Evolutionary conservation across 371 early-diverging fungal species (phyloP).

Genomic region (Nematocida parisii): DNA sequence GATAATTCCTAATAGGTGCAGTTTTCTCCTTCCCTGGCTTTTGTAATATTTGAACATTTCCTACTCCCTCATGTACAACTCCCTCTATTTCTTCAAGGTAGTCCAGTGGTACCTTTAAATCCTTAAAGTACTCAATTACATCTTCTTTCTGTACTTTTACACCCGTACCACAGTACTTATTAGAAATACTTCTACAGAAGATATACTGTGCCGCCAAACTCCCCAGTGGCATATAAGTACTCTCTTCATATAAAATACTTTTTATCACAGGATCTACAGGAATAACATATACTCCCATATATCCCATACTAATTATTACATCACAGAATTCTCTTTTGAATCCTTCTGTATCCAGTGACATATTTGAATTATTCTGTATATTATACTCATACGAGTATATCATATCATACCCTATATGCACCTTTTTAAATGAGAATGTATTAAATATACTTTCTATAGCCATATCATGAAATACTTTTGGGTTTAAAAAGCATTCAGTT

Average conservation of each 20-base stretch:
- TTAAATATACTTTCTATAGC: conserved; percentile 62
- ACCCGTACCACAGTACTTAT: conserved; percentile 60
- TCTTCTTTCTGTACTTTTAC: conserved; percentile 52
- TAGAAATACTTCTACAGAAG: conserved; percentile 54
- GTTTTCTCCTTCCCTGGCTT: conserved; percentile 34
- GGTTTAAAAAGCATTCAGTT: conserved; percentile 65
- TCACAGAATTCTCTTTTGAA: conserved; percentile 63
- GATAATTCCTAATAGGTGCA: neutral
- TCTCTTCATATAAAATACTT: conserved; percentile 48
- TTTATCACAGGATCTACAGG: conserved; percentile 54
- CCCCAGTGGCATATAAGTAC: conserved; percentile 54
- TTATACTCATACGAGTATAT: conserved; percentile 66
- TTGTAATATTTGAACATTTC: conserved; percentile 16
- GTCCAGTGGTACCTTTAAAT: conserved; percentile 33
- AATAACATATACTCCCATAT: conserved; percentile 59
- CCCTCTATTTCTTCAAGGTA: conserved; percentile 37
- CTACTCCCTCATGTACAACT: conserved; percentile 36
- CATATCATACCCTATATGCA: conserved; percentile 67
- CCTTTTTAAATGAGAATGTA: conserved; percentile 60
- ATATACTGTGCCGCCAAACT: conserved; percentile 54
- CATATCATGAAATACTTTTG: conserved; percentile 53
- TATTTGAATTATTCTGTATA: conserved; percentile 17
- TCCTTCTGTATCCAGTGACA: neutral
- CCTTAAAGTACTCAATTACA: conserved; percentile 45
- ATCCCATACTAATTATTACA: conserved; percentile 66